Base-by-base conservation (phyloP, 2,329 filamentous ascomycete genomes). In the Microcyclosporella mali region DNA sequence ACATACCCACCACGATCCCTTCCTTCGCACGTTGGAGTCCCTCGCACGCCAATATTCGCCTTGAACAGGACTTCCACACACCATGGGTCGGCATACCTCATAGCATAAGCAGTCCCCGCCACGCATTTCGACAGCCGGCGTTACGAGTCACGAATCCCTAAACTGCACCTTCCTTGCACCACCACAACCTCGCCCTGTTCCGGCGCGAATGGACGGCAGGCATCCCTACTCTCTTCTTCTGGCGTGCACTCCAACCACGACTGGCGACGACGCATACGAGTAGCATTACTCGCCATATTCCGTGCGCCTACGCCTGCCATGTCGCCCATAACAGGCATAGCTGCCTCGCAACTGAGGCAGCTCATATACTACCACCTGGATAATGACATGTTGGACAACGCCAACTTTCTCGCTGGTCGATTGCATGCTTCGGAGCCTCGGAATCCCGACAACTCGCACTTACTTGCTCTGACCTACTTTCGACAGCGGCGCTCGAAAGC, bases 361-460 rank as follows among this genome's bases (percentile, higher is more conserved):
- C 70, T 82, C 37, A 76, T 84, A 49, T 81, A 80, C 68, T 83
- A 84, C 63, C 75, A 82, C 61, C 81, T 98, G 64, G 92, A 98
- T 72, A 94, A 95, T 63, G 83, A 88, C 60, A 80, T 89, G 29
- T 76, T 85, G 61, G 82, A 89, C 43, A 97, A 94, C 62, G 92
- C 92, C 43, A 81, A 95, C 32, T 98, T 98, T 69, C 87, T 95
- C 49, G 85, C 92, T 47, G 87, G 90, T 60, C 81, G 92, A 52
- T 78, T 95, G 15, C 77, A 81, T 49, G 89, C 88, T 38, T 85
- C 90, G 56, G 90, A 97, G 57, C 79, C 84, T 17, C 81, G 85
- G 57, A 85, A 82, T 15, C 75, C 78, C 45, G 92, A 98, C 66
- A 82, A 87, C 21, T 75, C 81, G 34, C 89, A 94, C 62, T 78